Evolutionary conservation across 129 eudicot species (phyloP).

Genomic region (Escallonia rubra): DNA sequence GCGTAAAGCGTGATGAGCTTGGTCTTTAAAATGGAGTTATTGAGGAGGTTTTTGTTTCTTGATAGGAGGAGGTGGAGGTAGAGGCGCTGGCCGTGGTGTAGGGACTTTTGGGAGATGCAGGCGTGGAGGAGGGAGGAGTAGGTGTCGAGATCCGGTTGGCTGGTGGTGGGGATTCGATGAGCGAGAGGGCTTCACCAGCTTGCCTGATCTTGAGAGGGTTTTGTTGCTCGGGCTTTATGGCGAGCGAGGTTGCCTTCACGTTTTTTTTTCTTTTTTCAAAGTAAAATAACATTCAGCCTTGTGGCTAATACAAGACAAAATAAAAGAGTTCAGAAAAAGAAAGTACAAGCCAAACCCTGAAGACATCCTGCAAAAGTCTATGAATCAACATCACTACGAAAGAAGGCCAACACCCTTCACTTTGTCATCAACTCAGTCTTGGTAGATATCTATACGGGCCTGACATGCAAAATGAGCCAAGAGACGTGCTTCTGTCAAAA

Average conservation of each 20-base stretch:
- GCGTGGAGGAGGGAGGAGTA: conserved; percentile 30
- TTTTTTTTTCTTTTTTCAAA: too few species aligned
- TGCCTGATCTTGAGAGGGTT: conserved; percentile 24
- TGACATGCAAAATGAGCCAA: too few species aligned
- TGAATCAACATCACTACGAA: too few species aligned
- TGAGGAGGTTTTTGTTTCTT: conserved; percentile 17
- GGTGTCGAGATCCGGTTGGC: conserved; percentile 16
- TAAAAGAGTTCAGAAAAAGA: too few species aligned
- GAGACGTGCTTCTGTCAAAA: too few species aligned
- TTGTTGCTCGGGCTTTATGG: conserved; percentile 10
- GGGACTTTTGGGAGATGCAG: conserved; percentile 32
- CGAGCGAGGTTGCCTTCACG: conserved; percentile 22
- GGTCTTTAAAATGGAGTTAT: conserved; percentile 24
- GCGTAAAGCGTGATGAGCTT: conserved; percentile 36
- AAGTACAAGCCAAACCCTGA: too few species aligned
- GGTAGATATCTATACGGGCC: too few species aligned
- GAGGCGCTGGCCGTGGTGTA: conserved; percentile 32
- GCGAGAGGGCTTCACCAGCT: conserved; percentile 37
- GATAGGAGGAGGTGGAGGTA: conserved; percentile 30
- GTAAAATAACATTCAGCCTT: too few species aligned
- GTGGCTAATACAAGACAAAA: too few species aligned
- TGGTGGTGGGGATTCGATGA: conserved; percentile 19
- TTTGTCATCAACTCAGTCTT: too few species aligned
- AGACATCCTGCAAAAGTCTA: too few species aligned
- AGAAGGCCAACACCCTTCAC: too few species aligned